Percentiles rank a stretch among this genome's conserved stretches.
Evolutionary conservation across 192 early-diverging fungal species (phyloP).

Genomic region (Entophlyctis helioformis): DNA sequence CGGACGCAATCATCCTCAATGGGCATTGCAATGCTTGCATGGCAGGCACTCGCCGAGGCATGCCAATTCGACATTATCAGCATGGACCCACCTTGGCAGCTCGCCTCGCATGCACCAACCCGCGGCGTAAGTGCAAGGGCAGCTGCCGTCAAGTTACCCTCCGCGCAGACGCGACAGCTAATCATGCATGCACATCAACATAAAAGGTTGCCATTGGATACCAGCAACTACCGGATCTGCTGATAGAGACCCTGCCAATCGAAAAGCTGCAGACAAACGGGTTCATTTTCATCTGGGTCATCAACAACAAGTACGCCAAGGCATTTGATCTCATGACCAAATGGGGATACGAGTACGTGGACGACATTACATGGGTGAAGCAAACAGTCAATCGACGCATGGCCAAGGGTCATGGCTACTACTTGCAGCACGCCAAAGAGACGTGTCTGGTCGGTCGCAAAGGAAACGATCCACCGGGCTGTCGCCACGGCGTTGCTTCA

Average conservation of each 20-base stretch:
- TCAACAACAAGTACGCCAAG: conserved; percentile 95
- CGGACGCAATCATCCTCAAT: too few species aligned
- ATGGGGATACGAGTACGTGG: conserved; percentile 91
- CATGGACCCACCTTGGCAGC: conserved; percentile 97
- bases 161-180: not conserved
- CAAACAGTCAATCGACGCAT: conserved; percentile 91
- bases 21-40: too few species aligned
- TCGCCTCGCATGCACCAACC: conserved; percentile 85
- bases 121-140: conserved; percentile 51
- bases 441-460: conserved; percentile 93
- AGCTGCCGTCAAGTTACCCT: not conserved
- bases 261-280: conserved; percentile 73
- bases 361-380: conserved; percentile 96
- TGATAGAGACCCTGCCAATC: conserved; percentile 84
- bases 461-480: conserved; percentile 27
- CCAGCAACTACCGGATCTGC: conserved; percentile 89
- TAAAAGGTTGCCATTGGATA: conserved; percentile 77
- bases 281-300: conserved; percentile 97
- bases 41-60: conserved; percentile 53
- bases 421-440: conserved; percentile 95
- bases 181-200: conserved; percentile 2
- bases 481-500: conserved; percentile 36
- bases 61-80: conserved; percentile 90
- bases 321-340: conserved; percentile 89
- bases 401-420: conserved; percentile 97